Conservation (phyloP, 345 rosid genomes). For the Camelina sativa region DNA sequence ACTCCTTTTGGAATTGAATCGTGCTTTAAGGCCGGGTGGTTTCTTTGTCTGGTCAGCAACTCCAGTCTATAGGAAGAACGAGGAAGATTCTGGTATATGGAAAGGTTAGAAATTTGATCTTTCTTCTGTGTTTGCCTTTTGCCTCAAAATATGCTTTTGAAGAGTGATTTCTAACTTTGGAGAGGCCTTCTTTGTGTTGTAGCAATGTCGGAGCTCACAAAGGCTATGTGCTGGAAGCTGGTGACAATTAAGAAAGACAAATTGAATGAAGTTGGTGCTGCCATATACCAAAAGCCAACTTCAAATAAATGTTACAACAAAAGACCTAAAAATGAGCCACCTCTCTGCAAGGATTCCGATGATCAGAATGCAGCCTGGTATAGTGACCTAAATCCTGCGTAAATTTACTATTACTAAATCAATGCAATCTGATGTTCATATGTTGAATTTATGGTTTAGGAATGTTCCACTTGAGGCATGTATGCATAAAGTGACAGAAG, state of each 20-base stretch:
- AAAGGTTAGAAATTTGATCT: slow-evolving; percentile 52
- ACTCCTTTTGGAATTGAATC: slow-evolving; percentile 92
- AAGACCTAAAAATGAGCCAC: slow-evolving; percentile 61
- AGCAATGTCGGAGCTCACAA: slow-evolving; percentile 75
- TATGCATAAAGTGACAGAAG: slow-evolving; percentile 72
- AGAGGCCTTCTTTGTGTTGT: slow-evolving; percentile 38
- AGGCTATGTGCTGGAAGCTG: slow-evolving; percentile 77
- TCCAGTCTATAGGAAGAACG: slow-evolving; percentile 80
- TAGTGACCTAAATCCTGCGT: neutral
- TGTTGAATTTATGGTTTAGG: slow-evolving; percentile 47
- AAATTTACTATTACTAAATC: neutral
- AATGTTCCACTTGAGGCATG: slow-evolving; percentile 79
- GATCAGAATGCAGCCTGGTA: slow-evolving; percentile 84
- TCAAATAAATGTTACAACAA: slow-evolving; percentile 64
- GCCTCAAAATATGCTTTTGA: slow-evolving; percentile 9
- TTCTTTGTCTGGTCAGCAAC: slow-evolving; percentile 98
- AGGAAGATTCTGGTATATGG: slow-evolving; percentile 88
- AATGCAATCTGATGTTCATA: slow-evolving; percentile 17
- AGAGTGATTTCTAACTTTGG: slow-evolving; percentile 30
- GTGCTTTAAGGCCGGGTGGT: slow-evolving; percentile 89
- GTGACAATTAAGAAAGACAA: slow-evolving; percentile 59
- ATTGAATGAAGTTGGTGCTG: slow-evolving; percentile 65
- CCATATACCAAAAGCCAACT: slow-evolving; percentile 72
- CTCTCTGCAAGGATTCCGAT: slow-evolving; percentile 69
- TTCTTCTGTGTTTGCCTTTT: neutral